Conservation (phyloP, 768 basidiomycete genomes). For the Clathrus columnatus region DNA sequence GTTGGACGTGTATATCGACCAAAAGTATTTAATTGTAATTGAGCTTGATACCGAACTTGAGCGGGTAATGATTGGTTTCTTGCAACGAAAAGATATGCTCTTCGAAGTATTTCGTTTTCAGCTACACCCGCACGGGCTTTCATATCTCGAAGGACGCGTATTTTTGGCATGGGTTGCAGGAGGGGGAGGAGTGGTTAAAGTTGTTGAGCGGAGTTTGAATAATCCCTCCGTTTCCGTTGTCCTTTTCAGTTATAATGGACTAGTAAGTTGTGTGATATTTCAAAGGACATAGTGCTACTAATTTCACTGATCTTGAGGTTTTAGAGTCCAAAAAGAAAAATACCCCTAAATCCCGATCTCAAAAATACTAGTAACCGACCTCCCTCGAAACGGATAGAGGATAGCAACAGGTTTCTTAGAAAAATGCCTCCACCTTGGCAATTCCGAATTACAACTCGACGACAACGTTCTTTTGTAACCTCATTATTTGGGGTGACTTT, state of each 20-base stretch:
- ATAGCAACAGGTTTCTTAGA: neutral
- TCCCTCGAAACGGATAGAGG: neutral
- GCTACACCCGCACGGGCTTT: constrained; percentile 65
- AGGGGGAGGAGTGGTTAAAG: constrained; percentile 11
- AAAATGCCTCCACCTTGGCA: neutral
- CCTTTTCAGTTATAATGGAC: neutral
- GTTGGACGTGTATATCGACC: constrained; percentile 76
- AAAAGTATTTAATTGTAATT: constrained; percentile 86
- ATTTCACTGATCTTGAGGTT: too few relatives aligned
- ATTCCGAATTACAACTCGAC: constrained; percentile 15
- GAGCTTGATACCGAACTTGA: constrained; percentile 87
- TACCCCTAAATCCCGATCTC: neutral
- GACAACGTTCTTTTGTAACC: constrained; percentile 56
- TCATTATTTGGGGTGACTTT: constrained; percentile 77
- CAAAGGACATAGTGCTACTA: too few relatives aligned
- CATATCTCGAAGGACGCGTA: constrained; percentile 63
- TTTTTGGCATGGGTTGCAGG: constrained; percentile 26
- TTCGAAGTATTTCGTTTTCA: constrained; percentile 70
- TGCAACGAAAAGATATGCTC: constrained; percentile 90
- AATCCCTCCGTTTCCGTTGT: neutral
- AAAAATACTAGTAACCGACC: neutral
- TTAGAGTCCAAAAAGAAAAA: too few relatives aligned
- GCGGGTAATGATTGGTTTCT: constrained; percentile 85
- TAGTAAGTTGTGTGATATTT: neutral
- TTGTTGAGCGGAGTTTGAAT: constrained; percentile 6